A percentile compares a stretch with the other conserved stretches of the same genome.
Evolutionary conservation across 2,329 filamentous ascomycete genomes (phyloP).

Genomic region (Aureobasidium leucospermi): DNA sequence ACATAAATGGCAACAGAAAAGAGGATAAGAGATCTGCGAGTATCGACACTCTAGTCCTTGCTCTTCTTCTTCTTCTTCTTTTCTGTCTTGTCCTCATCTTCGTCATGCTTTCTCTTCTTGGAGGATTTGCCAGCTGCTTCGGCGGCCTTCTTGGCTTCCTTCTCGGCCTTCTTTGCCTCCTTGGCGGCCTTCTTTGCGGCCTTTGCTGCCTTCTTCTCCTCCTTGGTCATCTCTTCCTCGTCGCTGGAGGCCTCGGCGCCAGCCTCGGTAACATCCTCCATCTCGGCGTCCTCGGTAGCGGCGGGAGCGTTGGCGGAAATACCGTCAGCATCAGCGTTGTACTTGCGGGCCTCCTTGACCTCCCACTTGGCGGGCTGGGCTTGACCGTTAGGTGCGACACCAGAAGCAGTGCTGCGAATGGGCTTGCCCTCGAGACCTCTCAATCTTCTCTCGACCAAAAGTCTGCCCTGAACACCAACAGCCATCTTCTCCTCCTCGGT

Average conservation of each 20-base stretch:
- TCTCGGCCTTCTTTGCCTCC: constrained; percentile 16
- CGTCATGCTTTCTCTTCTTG: constrained; percentile 16
- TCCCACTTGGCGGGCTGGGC: constrained; percentile 69
- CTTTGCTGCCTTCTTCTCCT: constrained; percentile 17
- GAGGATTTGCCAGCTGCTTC: constrained; percentile 10
- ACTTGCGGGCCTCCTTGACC: constrained; percentile 86
- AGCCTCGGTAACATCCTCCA: constrained; percentile 17
- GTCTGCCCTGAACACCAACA: constrained; percentile 65
- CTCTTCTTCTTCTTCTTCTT: constrained; percentile 21
- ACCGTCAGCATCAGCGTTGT: constrained; percentile 91
- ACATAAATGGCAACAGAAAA: constrained; percentile 13
- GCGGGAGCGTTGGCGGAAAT: constrained; percentile 62
- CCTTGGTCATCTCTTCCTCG: constrained; percentile 14
- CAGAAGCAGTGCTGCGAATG: constrained; percentile 65
- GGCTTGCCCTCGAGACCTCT: constrained; percentile 85
- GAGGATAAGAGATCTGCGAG: background rate
- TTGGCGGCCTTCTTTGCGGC: constrained; percentile 17
- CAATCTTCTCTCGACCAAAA: constrained; percentile 69
- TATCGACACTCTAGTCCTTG: constrained; percentile 13
- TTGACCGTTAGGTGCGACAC: constrained; percentile 67
- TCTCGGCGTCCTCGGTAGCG: constrained; percentile 42
- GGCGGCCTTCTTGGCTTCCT: constrained; percentile 18
- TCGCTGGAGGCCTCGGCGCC: constrained; percentile 14
- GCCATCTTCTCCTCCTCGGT: constrained; percentile 85
- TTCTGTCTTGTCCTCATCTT: constrained; percentile 16